A percentile compares a stretch with the other conserved stretches of the same genome.
These are phyloP conservation scores for Apiotrichum akiyoshidainum DNA, from an alignment of 1,284 basidiomycete genomes.

Conservation along the genomic window DNA sequence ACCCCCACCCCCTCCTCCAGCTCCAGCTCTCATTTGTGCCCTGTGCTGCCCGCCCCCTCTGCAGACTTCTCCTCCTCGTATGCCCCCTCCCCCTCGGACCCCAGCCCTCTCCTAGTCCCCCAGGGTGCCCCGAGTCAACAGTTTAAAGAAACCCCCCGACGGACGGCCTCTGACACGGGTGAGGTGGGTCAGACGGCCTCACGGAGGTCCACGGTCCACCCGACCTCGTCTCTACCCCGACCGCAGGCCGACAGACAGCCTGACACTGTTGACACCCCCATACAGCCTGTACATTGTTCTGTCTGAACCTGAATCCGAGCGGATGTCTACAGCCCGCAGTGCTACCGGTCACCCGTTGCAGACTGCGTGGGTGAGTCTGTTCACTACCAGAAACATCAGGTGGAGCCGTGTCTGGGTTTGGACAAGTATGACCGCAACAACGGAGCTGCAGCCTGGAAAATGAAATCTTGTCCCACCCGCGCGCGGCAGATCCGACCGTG, in stretches of 20 bases:
- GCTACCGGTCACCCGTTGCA: not conserved
- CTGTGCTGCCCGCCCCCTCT: not conserved
- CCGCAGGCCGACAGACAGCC: not conserved
- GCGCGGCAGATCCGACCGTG: slow-evolving; percentile 2
- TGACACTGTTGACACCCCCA: not conserved
- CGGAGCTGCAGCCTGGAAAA: no score
- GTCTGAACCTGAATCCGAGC: not conserved
- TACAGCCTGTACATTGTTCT: not conserved
- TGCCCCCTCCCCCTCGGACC: not conserved
- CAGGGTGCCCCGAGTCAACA: slow-evolving; percentile 1
- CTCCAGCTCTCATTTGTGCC: not conserved
- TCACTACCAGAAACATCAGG: not conserved
- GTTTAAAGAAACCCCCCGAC: not conserved
- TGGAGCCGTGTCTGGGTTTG: not conserved
- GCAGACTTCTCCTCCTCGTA: no score
- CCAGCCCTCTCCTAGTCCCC: not conserved
- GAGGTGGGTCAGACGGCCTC: slow-evolving; percentile 3
- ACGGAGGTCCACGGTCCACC: slow-evolving; percentile 8
- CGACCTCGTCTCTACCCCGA: slow-evolving; percentile 4
- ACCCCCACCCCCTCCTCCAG: not conserved
- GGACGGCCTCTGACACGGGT: not conserved
- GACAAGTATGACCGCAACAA: not conserved
- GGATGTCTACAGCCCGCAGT: not conserved
- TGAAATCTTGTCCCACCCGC: not conserved
- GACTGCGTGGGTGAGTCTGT: not conserved